Percentiles rank a stretch among this genome's conserved stretches.
Conservation (phyloP, 441 rosid genomes). For the Euphorbia celastroides region DNA sequence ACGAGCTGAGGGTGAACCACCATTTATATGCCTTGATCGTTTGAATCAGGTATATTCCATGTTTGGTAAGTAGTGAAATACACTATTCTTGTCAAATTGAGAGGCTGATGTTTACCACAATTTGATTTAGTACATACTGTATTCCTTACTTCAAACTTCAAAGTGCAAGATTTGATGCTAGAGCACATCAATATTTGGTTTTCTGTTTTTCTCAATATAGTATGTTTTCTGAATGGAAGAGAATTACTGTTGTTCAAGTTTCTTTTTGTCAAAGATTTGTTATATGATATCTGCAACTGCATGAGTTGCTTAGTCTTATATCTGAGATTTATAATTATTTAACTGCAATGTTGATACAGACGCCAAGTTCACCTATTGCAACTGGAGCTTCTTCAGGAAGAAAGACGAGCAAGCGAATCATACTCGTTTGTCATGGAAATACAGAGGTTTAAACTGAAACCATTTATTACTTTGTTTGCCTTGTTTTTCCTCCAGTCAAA, state of each 20-base stretch:
- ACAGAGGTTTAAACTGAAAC: slow-evolving; percentile 38
- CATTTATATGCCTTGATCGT: slow-evolving; percentile 71
- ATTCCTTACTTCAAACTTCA: neutral
- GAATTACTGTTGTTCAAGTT: neutral
- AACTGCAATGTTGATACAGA: slow-evolving; percentile 48
- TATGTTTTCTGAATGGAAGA: neutral
- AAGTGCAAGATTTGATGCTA: neutral
- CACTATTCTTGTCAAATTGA: neutral
- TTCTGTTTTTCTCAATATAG: neutral
- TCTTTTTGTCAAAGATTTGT: neutral
- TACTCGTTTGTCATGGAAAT: slow-evolving; percentile 76
- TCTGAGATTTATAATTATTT: slow-evolving; percentile 12
- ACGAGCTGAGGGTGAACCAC: slow-evolving; percentile 51
- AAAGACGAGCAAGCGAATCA: slow-evolving; percentile 58
- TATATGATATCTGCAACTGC: neutral
- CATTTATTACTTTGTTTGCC: neutral
- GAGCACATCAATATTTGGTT: neutral
- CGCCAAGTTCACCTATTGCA: slow-evolving; percentile 76
- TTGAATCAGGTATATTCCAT: slow-evolving; percentile 62
- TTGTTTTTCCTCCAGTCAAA: neutral
- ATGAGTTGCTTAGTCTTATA: neutral
- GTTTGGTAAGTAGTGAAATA: neutral
- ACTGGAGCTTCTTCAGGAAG: slow-evolving; percentile 65
- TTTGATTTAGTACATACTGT: neutral
- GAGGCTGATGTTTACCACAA: neutral